Evolutionary conservation across 2,329 filamentous ascomycete species (phyloP).

Genomic region (Karstenula rhodostoma): DNA sequence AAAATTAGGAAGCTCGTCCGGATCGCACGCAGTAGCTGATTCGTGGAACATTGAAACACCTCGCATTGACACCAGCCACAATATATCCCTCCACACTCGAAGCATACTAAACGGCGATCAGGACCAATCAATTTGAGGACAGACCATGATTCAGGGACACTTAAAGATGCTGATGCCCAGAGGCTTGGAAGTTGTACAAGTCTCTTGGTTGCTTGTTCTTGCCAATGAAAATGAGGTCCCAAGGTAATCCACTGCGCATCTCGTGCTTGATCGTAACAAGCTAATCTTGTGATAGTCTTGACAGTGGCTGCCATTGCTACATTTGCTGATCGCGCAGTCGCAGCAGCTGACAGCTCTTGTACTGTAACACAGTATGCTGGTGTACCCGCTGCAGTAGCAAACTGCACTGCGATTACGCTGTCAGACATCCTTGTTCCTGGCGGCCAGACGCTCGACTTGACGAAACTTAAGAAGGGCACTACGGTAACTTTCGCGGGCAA

Average conservation of each 20-base stretch:
- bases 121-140: constrained; percentile 6
- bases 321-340: constrained; percentile 38
- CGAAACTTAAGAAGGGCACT: constrained; percentile 11
- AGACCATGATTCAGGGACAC: neutral
- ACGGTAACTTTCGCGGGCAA: constrained; percentile 11
- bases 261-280: neutral
- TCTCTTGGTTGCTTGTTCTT: constrained; percentile 1
- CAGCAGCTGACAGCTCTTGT: constrained; percentile 6
- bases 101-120: constrained; percentile 10
- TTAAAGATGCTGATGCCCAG: constrained; percentile 2
- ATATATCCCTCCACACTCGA: neutral
- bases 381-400: constrained; percentile 2
- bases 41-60: constrained; percentile 8
- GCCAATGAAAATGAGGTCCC: constrained; percentile 6
- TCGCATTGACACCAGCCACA: constrained; percentile 1
- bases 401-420: constrained; percentile 10
- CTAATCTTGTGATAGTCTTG: constrained; percentile 7
- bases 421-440: constrained; percentile 12
- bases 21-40: neutral
- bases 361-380: constrained; percentile 9
- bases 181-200: neutral
- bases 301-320: neutral
- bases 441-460: constrained; percentile 9
- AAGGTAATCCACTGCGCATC: neutral
- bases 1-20: neutral